Base-by-base conservation (phyloP, 768 basidiomycete genomes). In the Lyophyllum semitale region DNA sequence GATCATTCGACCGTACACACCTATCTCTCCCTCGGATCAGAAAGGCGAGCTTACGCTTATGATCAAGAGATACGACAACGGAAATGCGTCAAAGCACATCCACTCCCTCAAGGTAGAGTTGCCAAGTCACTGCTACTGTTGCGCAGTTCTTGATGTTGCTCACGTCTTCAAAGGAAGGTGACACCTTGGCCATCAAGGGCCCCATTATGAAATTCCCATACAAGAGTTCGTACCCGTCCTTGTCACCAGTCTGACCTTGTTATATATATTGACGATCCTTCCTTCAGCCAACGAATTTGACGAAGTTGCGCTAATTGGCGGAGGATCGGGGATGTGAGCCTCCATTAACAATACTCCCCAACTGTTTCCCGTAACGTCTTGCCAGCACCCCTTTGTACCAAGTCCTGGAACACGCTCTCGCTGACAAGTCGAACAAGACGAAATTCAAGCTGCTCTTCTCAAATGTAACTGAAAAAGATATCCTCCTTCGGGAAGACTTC, bases 391-490 rank as follows among this genome's bases (percentile, higher is more conserved):
- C 92, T 2, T 80, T 94, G 43, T 93, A 90, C 75, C 92, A 93
- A 71, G 74, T 97, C 63, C 66, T 95, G 42, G 77, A 77, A 41
- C 84, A 94, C 68, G 88, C 92, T 8, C 82, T 84, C 41, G 62
- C 84, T 1, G 87, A 92, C 65, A 79, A 83, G 29, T 62, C 72
- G 38, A 97, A 98, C 84, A 93, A 87, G 77, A 98, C 97, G 57
- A 94, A 94, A 64, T 97, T 93, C 78, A 96, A 88, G 44, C 79
- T 98, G 52, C 75, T 99, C 63, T 98, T 91, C 73, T 87, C 91
- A 35, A 98, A 98, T 70, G 81, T 94, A 35, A 84, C 93, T 13
- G 92, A 94, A 68, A 78, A 82, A 50, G 97, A 99, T 68, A 97
- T 99, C 59, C 85, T 95, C 50, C 82, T 96, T 58, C 85, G 87